Conservation (phyloP, 2,329 filamentous ascomycete genomes). For the Neophaeococcomyces aloes region DNA sequence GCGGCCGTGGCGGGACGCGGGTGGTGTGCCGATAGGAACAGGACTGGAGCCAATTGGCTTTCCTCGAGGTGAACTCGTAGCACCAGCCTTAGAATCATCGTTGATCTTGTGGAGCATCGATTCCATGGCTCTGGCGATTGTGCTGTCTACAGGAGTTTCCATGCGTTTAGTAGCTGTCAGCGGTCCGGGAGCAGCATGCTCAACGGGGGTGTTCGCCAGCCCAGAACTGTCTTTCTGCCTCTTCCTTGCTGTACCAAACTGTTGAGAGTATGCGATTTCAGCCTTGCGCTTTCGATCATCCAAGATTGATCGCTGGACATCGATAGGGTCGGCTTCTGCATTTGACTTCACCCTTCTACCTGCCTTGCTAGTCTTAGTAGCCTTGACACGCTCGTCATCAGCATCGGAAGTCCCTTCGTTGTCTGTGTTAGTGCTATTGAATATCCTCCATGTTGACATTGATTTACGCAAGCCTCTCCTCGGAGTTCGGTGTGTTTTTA, state of each 20-base stretch:
- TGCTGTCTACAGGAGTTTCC: not conserved
- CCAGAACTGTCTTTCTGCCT: constrained; percentile 16
- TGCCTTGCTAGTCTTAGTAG: not conserved
- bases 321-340: not conserved
- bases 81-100: too few relatives aligned
- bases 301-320: constrained; percentile 11
- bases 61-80: too few relatives aligned
- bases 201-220: not conserved
- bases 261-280: constrained; percentile 19
- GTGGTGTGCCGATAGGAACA: not conserved
- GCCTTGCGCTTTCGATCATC: constrained; percentile 22
- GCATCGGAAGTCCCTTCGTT: not conserved
- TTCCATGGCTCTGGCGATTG: not conserved
- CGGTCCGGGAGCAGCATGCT: not conserved
- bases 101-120: not conserved
- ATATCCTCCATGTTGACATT: constrained; percentile 18
- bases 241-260: constrained; percentile 18
- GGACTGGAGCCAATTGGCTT: not conserved
- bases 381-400: not conserved
- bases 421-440: constrained; percentile 1
- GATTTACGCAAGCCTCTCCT: constrained; percentile 19
- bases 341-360: constrained; percentile 5
- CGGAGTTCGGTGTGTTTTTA: constrained; percentile 8
- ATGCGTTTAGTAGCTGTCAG: not conserved
- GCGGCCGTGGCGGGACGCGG: not conserved